Base-by-base conservation (phyloP, 1,139 yeast species). In the Zygoascus hellenicus region DNA sequence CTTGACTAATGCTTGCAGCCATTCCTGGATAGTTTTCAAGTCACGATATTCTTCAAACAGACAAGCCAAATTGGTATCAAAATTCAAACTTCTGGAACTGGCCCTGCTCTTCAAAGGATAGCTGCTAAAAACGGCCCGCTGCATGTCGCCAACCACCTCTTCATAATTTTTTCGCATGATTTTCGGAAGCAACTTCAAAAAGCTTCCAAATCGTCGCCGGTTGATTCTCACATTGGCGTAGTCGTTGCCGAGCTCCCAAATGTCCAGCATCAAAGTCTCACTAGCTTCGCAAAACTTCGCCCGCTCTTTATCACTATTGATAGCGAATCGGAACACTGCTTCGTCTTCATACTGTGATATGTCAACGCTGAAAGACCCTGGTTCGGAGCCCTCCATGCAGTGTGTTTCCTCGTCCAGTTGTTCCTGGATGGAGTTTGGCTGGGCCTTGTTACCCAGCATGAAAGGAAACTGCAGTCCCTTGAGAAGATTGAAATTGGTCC, bases 21-120 rank as follows among this genome's bases (percentile, higher is more conserved):
- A 88, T 1, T 81, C 70, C 57, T 84, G 72, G 31, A 89, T 82
- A 5, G 88, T 75, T 32, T 77, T 77, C 52, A 87, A 68, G 15
- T 84, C 80, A 51, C 92, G 73, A 64, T 80, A 89, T 42, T 81
- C 82, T 54, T 74, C 76, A 65, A 88, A 88, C 62, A 88, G 88
- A 11, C 32, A 40, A 4, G 36, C 47, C 35, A 46, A 35, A 13
- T 38, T 19, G 22, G 37, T 35, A 14, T 30, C 13, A 26, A 30
- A 29, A 16, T 6, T 38, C 26, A 22, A 7, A 22, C 34, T 16
- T 35, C 19, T 28, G 26, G 42, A 11, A 4, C 13, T 37, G 15
- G 17, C 29, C 6, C 50, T 42, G 34, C 38, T 32, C 31, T 37
- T 39, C 35, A 56, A 47, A 17, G 65, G 64, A 38, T 53, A 55